Base-by-base conservation (phyloP, 2,329 filamentous ascomycete genomes). In the Beauveria caledonica region DNA sequence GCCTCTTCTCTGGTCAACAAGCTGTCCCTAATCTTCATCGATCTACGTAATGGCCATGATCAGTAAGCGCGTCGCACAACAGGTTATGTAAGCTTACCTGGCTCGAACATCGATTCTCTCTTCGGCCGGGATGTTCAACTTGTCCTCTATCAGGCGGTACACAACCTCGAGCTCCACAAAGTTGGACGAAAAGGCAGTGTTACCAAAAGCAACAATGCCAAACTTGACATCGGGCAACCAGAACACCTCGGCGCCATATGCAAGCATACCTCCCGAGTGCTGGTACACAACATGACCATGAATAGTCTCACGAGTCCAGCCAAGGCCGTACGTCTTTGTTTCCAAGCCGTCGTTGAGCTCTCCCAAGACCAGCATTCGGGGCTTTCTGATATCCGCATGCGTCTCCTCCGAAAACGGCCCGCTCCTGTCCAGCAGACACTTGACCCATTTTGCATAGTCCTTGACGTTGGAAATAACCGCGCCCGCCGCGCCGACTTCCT, bases 111-210 rank as follows among this genome's bases (percentile, higher is more conserved):
- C 62, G 27, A 58, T 52, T 19, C 73, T 49, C 63, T 69, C 59
- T 0, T 61, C 36, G 0, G 57, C 33, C 1, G 67, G 61, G 13
- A 72, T 63, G 0, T 59, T 58, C 9, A 74, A 58, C 52, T 66
- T 68, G 3, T 74, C 72, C 8, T 71, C 67, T 1, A 74, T 62
- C 7, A 75, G 60, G 9, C 64, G 66, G 49, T 68, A 69, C 5
- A 67, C 63, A 8, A 73, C 29, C 0, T 68, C 50, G 0, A 69
- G 63, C 2, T 64, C 60, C 1, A 61, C 71, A 3, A 62, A 62
- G 50, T 76, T 77, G 3, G 74, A 74, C 3, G 72, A 74, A 5
- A 66, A 13, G 9, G 71, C 74, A 23, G 76, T 79, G 59, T 83
- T 84, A 6, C 62, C 65, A 63, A 75, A 70, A 0, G 67, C 65